Evolutionary conservation across 495 filamentous ascomycete genomes (phyloP).

Genomic region (Penicillium steckii): DNA sequence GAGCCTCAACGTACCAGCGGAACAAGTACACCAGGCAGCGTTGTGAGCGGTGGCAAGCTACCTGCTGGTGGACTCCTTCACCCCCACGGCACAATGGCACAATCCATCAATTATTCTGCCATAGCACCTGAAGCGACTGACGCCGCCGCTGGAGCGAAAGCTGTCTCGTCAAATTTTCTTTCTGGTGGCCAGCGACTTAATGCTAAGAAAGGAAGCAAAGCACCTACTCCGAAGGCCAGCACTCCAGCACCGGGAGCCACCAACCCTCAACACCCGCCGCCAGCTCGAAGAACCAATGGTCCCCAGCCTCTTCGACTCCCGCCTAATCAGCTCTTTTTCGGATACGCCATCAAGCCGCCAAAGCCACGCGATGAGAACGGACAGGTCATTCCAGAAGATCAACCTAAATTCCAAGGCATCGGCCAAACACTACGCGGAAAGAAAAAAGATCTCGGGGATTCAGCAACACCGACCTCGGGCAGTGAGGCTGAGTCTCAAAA

Average conservation of each 20-base stretch:
- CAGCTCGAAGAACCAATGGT: slow-evolving; percentile 61
- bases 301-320: slow-evolving; percentile 85
- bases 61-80: slow-evolving; percentile 73
- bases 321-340: slow-evolving; percentile 91
- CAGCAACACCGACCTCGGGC: slow-evolving; percentile 37
- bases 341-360: slow-evolving; percentile 85
- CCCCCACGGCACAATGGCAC: slow-evolving; percentile 88
- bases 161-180: slow-evolving; percentile 75
- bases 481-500: slow-evolving; percentile 32
- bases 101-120: slow-evolving; percentile 93
- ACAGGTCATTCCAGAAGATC: slow-evolving; percentile 55
- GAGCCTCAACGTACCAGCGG: slow-evolving; percentile 66
- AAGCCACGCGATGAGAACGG: slow-evolving; percentile 76
- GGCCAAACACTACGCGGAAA: slow-evolving; percentile 81
- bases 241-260: slow-evolving; percentile 72
- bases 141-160: slow-evolving; percentile 58
- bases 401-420: slow-evolving; percentile 79
- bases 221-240: slow-evolving; percentile 73
- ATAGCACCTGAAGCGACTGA: slow-evolving; percentile 77
- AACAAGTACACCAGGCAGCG: slow-evolving; percentile 67
- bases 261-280: slow-evolving; percentile 50
- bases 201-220: slow-evolving; percentile 76
- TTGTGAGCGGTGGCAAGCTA: slow-evolving; percentile 50
- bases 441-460: slow-evolving; percentile 47
- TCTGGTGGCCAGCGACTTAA: slow-evolving; percentile 72